Percentiles rank a stretch among this genome's conserved stretches.
Evolutionary conservation across 495 filamentous ascomycete genomes (phyloP).

Genomic region (Neurospora sp.): DNA sequence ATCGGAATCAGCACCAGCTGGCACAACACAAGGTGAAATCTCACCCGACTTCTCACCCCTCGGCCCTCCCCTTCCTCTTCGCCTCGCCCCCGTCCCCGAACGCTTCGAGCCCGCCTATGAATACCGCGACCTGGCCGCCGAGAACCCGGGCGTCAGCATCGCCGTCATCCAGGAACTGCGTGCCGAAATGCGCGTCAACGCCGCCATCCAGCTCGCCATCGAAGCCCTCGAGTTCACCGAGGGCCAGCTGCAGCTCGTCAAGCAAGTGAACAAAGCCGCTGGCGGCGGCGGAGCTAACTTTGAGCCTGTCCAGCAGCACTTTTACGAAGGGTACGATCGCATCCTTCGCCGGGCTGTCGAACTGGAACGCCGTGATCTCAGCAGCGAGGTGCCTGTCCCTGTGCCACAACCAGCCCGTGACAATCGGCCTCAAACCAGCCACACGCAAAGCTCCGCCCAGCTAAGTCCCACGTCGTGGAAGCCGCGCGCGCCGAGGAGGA

Average conservation of each 20-base stretch:
- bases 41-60: neutral
- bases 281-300: conserved; percentile 3
- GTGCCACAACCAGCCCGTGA: neutral
- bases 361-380: conserved; percentile 13
- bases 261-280: conserved; percentile 13
- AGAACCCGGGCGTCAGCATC: conserved; percentile 2
- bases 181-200: conserved; percentile 23
- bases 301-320: conserved; percentile 15
- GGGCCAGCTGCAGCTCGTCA: conserved; percentile 18
- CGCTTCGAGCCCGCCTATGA: neutral
- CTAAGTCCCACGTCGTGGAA: neutral
- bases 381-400: neutral
- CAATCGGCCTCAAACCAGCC: neutral
- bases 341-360: conserved; percentile 18
- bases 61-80: neutral
- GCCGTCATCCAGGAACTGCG: conserved; percentile 14
- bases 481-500: neutral
- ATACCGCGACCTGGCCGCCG: neutral
- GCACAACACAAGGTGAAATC: neutral
- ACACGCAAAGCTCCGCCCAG: neutral
- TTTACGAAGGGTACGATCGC: conserved; percentile 22
- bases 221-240: conserved; percentile 25
- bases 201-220: conserved; percentile 22
- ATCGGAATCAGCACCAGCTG: neutral
- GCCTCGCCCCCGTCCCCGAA: neutral